Percentiles rank a stretch among this genome's conserved stretches.
Evolutionary conservation across 805 yeast genomes (phyloP).

Genomic region (Metschnikowia matae): DNA sequence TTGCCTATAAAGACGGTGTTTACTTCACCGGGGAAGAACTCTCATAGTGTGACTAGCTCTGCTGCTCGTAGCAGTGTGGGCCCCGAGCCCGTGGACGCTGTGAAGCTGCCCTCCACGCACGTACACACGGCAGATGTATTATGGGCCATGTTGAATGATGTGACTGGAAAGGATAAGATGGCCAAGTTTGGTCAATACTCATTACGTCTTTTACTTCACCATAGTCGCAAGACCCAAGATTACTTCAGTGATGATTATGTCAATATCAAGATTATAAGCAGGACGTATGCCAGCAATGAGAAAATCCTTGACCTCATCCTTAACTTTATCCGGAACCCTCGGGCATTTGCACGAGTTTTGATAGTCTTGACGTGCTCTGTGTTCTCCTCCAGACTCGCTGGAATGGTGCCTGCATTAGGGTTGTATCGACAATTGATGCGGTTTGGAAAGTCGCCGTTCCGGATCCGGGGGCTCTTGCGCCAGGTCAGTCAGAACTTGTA

Average conservation of each 20-base stretch:
- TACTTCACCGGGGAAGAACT: background rate
- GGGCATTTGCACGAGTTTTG: conserved; percentile 32
- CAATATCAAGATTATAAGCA: conserved; percentile 29
- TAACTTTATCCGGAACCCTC: conserved; percentile 36
- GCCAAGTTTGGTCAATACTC: conserved; percentile 62
- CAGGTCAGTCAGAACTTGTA: conserved; percentile 22
- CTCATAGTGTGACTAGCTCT: background rate
- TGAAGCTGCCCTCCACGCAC: background rate
- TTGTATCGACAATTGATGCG: conserved; percentile 64
- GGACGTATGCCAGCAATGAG: conserved; percentile 28
- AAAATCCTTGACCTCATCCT: conserved; percentile 31
- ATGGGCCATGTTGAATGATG: conserved; percentile 48
- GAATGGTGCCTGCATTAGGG: conserved; percentile 45
- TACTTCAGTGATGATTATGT: conserved; percentile 32
- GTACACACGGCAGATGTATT: conserved; percentile 39
- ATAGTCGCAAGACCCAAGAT: conserved; percentile 39
- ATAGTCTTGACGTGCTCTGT: conserved; percentile 35
- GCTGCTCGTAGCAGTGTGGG: background rate
- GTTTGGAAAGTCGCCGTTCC: conserved; percentile 67
- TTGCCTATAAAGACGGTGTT: background rate
- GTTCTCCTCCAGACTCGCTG: conserved; percentile 39
- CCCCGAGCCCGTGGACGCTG: background rate
- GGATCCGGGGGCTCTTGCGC: conserved; percentile 36
- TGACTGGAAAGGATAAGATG: conserved; percentile 69
- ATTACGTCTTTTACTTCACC: conserved; percentile 48